These are phyloP conservation scores for Leucaena leucocephala DNA, from an alignment of 306 rosid species.

Conservation along the genomic window DNA sequence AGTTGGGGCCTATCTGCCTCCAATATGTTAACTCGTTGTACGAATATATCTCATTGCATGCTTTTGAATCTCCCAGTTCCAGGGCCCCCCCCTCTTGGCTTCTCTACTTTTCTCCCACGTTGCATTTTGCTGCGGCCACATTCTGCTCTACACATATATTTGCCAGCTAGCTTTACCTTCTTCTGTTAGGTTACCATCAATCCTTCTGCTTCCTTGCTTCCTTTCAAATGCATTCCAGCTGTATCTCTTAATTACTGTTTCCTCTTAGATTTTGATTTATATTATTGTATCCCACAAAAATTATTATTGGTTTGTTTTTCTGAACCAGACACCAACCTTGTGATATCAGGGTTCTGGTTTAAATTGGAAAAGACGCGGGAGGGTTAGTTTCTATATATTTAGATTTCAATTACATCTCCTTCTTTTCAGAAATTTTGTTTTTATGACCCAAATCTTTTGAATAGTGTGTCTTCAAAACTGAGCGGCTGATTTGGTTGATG, in stretches of 20 bases:
- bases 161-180: slow-evolving; percentile 1
- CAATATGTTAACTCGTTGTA: slow-evolving; percentile 24
- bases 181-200: neutral
- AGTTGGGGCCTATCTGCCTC: slow-evolving; percentile 25
- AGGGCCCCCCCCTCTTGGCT: slow-evolving; percentile 28
- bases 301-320: neutral
- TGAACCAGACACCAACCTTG: neutral
- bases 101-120: neutral
- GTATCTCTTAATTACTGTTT: neutral
- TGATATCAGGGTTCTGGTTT: neutral
- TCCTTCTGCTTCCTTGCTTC: neutral
- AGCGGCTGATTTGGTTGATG: too few relatives aligned
- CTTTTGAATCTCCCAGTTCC: slow-evolving; percentile 22
- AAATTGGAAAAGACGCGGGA: neutral
- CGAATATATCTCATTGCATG: slow-evolving; percentile 26
- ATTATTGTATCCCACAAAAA: neutral
- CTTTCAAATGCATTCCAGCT: neutral
- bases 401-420: neutral
- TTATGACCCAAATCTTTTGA: too few relatives aligned
- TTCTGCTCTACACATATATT: neutral
- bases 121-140: neutral
- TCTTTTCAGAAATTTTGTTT: too few relatives aligned
- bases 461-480: too few relatives aligned
- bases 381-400: neutral
- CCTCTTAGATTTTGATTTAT: neutral